These are phyloP conservation scores for Desmodesmus armatus DNA, from an alignment of 139 green algal species.

Conservation along the genomic window DNA sequence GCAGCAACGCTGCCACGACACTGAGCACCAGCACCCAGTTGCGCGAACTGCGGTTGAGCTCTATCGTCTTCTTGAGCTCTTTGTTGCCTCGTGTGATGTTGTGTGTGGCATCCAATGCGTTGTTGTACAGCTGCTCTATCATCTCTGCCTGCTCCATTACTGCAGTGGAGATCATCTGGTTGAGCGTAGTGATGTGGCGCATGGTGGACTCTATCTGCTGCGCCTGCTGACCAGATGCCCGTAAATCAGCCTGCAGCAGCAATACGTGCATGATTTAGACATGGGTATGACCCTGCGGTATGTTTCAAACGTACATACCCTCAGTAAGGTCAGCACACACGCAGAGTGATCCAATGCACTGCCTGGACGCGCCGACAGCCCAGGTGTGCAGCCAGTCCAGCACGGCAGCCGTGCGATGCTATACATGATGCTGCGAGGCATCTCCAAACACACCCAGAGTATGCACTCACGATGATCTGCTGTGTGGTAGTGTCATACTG, in stretches of 20 bases:
- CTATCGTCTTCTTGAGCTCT: slow-evolving; percentile 78
- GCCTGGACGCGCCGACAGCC: no score
- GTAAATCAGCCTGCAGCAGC: slow-evolving; percentile 74
- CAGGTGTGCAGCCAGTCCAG: no score
- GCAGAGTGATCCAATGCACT: no score
- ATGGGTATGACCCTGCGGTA: no score
- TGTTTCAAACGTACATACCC: no score
- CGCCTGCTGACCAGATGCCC: slow-evolving; percentile 50
- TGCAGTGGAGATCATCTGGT: slow-evolving; percentile 80
- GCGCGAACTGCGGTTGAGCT: slow-evolving; percentile 62
- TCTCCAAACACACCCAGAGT: no score
- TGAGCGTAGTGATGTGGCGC: slow-evolving; percentile 80
- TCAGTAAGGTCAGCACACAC: no score
- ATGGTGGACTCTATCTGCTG: slow-evolving; percentile 73
- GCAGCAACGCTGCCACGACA: slow-evolving; percentile 58
- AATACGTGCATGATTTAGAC: no score
- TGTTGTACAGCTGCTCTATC: slow-evolving; percentile 84
- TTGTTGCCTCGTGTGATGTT: slow-evolving; percentile 78
- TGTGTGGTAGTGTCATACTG: slow-evolving; percentile 35
- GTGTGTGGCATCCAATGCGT: slow-evolving; percentile 56
- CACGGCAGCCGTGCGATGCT: no score
- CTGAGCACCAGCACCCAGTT: slow-evolving; percentile 77
- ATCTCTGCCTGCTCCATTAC: slow-evolving; percentile 81
- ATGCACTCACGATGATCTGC: slow-evolving; percentile 35
- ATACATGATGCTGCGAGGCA: no score